Conservation (phyloP, 495 filamentous ascomycete species). For the Collariella sp. region DNA sequence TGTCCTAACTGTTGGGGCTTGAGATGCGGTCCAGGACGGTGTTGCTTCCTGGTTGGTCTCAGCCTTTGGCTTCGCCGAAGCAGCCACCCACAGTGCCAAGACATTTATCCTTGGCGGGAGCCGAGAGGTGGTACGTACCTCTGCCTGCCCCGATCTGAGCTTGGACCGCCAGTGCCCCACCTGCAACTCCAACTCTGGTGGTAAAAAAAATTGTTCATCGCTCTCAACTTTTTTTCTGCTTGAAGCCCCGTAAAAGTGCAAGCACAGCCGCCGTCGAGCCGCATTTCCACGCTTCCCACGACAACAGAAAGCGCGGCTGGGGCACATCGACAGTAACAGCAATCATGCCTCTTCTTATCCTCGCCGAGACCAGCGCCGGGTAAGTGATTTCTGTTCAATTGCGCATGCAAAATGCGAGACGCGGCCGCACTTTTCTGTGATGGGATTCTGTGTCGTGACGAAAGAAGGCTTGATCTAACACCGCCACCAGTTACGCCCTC, state of each 20-base stretch:
- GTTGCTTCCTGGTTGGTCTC: constrained; percentile 1
- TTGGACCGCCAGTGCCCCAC: constrained; percentile 22
- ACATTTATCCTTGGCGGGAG: neutral
- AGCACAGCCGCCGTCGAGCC: constrained; percentile 25
- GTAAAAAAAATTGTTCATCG: constrained; percentile 29
- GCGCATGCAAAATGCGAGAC: neutral
- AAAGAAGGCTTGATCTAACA: constrained; percentile 3
- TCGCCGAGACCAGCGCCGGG: constrained; percentile 90
- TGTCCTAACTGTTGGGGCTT: constrained; percentile 15
- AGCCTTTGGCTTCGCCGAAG: constrained; percentile 1
- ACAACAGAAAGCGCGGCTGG: constrained; percentile 23
- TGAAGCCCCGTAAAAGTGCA: constrained; percentile 18
- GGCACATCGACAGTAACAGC: constrained; percentile 7
- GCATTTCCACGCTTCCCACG: constrained; percentile 22
- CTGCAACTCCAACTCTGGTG: constrained; percentile 23
- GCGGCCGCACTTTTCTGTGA: neutral
- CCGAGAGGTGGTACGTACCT: constrained; percentile 5
- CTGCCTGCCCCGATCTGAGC: constrained; percentile 7
- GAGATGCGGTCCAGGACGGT: constrained; percentile 10
- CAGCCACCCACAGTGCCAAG: neutral
- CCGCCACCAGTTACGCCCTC: constrained; percentile 61
- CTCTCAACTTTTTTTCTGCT: constrained; percentile 25
- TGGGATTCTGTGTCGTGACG: neutral
- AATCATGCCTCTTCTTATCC: constrained; percentile 68
- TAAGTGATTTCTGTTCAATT: constrained; percentile 28